A percentile compares a stretch with the other conserved stretches of the same genome.
Conservation (phyloP, 108 stramenopile genomes). For the Skeletonema potamos region DNA sequence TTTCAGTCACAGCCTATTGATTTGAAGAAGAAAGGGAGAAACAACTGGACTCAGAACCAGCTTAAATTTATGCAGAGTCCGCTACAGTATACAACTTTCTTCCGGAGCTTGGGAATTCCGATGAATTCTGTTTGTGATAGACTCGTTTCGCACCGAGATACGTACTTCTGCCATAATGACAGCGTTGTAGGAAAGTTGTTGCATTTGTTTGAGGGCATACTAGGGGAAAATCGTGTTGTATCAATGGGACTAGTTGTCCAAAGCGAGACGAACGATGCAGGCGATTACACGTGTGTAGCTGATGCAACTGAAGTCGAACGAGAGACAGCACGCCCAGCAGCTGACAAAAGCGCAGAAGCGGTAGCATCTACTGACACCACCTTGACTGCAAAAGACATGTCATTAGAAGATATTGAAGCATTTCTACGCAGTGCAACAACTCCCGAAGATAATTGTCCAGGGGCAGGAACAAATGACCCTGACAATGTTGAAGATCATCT, state of each 20-base stretch:
- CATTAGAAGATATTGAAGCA: conserved; percentile 62
- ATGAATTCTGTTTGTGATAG: conserved; percentile 71
- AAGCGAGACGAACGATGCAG: not conserved
- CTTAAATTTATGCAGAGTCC: conserved; percentile 19
- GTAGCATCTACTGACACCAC: not conserved
- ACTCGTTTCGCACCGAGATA: conserved; percentile 11
- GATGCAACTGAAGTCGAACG: not conserved
- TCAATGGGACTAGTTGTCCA: not conserved
- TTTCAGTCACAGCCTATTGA: conserved; percentile 12
- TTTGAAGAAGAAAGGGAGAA: conserved; percentile 44
- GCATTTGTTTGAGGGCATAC: conserved; percentile 22
- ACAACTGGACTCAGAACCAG: conserved; percentile 23
- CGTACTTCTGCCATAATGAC: not conserved
- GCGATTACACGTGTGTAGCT: not conserved
- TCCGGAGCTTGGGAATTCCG: conserved; percentile 48
- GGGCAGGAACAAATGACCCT: not conserved
- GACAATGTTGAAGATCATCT: not conserved
- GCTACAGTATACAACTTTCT: conserved; percentile 28
- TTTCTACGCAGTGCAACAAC: conserved; percentile 33
- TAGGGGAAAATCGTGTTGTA: conserved; percentile 13
- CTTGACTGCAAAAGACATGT: conserved; percentile 18
- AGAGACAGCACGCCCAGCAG: not conserved
- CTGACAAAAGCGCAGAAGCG: not conserved
- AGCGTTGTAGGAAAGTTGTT: conserved; percentile 13
- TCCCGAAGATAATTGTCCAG: conserved; percentile 1